Percentiles rank a stretch among this genome's conserved stretches.
phyloP scores from a whole-genome alignment of 768 basidiomycete genomes.

The Mycena indigotica region DNA sequence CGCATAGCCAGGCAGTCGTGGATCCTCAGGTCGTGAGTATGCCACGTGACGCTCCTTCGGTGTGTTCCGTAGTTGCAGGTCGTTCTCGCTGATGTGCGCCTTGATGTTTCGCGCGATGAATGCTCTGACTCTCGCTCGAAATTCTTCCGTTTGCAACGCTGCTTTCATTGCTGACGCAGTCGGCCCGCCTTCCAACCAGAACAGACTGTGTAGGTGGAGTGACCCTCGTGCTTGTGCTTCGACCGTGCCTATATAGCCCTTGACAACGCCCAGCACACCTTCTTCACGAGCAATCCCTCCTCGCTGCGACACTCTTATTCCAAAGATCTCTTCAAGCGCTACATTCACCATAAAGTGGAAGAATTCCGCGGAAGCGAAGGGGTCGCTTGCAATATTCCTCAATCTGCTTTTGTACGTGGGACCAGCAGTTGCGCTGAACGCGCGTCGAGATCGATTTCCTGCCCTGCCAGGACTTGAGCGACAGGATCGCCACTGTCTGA shows the following conservation, averaged over 20 bases:
- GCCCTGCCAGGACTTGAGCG: not conserved
- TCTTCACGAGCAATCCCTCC: slow-evolving; percentile 12
- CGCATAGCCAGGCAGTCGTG: slow-evolving; percentile 20
- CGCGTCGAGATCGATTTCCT: not conserved
- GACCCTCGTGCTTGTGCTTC: slow-evolving; percentile 43
- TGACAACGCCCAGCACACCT: slow-evolving; percentile 35
- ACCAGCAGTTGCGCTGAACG: not conserved
- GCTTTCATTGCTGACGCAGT: slow-evolving; percentile 29
- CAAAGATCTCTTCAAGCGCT: not conserved
- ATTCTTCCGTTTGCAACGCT: slow-evolving; percentile 28
- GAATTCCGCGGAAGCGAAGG: not conserved
- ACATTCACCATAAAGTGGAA: not conserved
- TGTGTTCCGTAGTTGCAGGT: slow-evolving; percentile 15
- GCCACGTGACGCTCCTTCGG: slow-evolving; percentile 25
- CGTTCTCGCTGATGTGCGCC: slow-evolving; percentile 30
- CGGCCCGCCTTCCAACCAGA: slow-evolving; percentile 37
- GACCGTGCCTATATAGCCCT: slow-evolving; percentile 39
- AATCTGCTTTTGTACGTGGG: not conserved
- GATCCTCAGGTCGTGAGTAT: slow-evolving; percentile 39
- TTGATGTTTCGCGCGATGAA: slow-evolving; percentile 36
- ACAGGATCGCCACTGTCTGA: not conserved
- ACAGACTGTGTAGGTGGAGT: slow-evolving; percentile 38
- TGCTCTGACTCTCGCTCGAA: slow-evolving; percentile 26
- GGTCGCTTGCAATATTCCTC: not conserved
- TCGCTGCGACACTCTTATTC: not conserved